These are phyloP conservation scores for Asterochloris erici DNA, from an alignment of 139 green algal species.

Conservation along the genomic window DNA sequence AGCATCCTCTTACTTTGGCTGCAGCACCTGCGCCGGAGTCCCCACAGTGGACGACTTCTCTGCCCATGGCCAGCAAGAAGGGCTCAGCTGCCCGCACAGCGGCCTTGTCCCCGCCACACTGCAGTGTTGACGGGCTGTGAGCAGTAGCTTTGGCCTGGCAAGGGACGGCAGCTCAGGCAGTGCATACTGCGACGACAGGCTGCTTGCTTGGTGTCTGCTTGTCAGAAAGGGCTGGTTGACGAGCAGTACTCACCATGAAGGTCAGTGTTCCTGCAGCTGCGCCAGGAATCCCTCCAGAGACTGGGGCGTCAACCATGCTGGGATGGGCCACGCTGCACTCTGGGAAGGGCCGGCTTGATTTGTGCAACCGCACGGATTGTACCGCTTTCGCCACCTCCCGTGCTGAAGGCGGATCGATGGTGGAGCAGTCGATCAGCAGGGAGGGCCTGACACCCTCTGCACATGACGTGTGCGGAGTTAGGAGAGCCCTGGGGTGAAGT, in stretches of 20 bases:
- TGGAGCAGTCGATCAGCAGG: conserved; percentile 55
- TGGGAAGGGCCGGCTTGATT: conserved; percentile 31
- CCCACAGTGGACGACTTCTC: conserved; percentile 53
- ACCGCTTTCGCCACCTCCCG: conserved; percentile 29
- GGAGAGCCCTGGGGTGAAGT: neutral
- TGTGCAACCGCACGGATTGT: conserved; percentile 16
- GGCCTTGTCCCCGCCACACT: conserved; percentile 45
- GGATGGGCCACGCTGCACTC: conserved; percentile 34
- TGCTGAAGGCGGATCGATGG: conserved; percentile 47
- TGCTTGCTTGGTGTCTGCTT: neutral
- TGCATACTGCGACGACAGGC: neutral
- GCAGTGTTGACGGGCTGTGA: neutral
- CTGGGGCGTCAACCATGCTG: conserved; percentile 55
- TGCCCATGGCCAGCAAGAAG: conserved; percentile 62
- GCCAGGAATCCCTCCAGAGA: conserved; percentile 58
- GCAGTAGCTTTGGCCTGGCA: neutral
- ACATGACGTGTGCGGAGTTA: neutral
- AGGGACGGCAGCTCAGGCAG: neutral
- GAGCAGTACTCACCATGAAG: conserved; percentile 59
- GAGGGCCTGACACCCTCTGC: conserved; percentile 11
- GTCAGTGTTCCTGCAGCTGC: conserved; percentile 61
- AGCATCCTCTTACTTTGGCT: conserved; percentile 24
- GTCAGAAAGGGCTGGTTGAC: neutral
- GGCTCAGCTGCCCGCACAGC: conserved; percentile 39
- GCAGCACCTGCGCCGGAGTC: conserved; percentile 32